phyloP scores from a whole-genome alignment of 2,329 filamentous ascomycete genomes.

The Hypoxylon sp. region DNA sequence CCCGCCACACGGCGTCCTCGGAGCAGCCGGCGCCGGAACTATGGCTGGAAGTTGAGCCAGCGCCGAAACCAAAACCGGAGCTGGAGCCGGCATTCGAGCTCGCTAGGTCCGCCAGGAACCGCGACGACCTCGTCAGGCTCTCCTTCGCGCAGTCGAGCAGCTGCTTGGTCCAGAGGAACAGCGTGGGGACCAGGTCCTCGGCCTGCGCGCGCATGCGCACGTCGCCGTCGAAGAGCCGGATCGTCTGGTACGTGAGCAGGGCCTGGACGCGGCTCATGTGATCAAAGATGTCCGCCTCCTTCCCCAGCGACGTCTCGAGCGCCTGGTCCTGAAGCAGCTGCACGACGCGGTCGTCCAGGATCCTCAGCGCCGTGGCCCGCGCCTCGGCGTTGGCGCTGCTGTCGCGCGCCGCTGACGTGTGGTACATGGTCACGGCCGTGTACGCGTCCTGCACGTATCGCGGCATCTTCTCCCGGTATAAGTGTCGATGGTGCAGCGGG shows the following conservation, averaged over 20 bases:
- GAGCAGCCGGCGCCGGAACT: not conserved
- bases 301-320: conserved; percentile 31
- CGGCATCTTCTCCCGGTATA: conserved; percentile 47
- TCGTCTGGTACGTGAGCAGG: conserved; percentile 51
- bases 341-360: conserved; percentile 46
- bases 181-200: conserved; percentile 49
- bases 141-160: conserved; percentile 40
- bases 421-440: conserved; percentile 44
- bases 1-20: conserved; percentile 43
- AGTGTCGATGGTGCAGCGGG: conserved; percentile 44
- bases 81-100: not conserved
- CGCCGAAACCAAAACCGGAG: not conserved
- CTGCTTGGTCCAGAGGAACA: conserved; percentile 46
- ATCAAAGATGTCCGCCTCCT: conserved; percentile 33
- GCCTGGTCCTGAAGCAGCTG: conserved; percentile 45
- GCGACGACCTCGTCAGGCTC: conserved; percentile 23
- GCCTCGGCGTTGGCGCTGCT: conserved; percentile 26
- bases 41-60: no score
- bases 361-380: conserved; percentile 34
- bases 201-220: conserved; percentile 51
- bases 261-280: conserved; percentile 46
- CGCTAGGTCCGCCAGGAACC: conserved; percentile 26
- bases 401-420: conserved; percentile 14
- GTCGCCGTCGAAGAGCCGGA: conserved; percentile 54
- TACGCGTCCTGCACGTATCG: conserved; percentile 48